Conservation (phyloP, 441 rosid species). For the Bocquillonia castaneifolia region DNA sequence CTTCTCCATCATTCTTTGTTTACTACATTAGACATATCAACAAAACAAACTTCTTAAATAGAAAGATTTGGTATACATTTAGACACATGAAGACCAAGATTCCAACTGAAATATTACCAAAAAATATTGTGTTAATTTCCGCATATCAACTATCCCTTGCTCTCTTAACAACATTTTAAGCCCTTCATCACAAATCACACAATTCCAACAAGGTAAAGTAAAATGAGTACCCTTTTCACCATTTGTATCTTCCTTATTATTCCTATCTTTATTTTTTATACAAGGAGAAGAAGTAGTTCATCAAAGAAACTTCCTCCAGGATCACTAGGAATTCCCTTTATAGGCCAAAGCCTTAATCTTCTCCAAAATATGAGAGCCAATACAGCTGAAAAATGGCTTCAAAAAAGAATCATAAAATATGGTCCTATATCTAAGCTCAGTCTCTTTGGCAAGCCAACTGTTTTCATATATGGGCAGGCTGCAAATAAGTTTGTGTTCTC, state of each 20-base stretch:
- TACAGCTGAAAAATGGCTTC: conserved; percentile 41
- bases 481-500: conserved; percentile 48
- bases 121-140: background rate
- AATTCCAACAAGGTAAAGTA: background rate
- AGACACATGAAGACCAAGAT: background rate
- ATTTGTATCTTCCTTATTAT: conserved; percentile 28
- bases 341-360: conserved; percentile 44
- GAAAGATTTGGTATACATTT: background rate
- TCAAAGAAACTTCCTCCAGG: conserved; percentile 36
- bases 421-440: conserved; percentile 46
- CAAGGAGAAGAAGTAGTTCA: conserved; percentile 19
- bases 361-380: conserved; percentile 42
- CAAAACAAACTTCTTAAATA: too few relatives aligned
- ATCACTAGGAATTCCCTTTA: conserved; percentile 43
- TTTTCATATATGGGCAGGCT: conserved; percentile 39
- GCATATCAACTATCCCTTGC: background rate
- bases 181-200: background rate
- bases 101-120: background rate
- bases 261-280: conserved; percentile 28
- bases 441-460: conserved; percentile 41
- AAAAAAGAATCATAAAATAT: conserved; percentile 29
- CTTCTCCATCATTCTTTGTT: background rate
- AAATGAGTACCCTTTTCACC: conserved; percentile 17
- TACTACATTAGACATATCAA: too few relatives aligned
- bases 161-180: too few relatives aligned